Percentiles rank a stretch among this genome's conserved stretches.
Conservation (phyloP, 2,329 filamentous ascomycete genomes). For the Trichoderma oligosporum region DNA sequence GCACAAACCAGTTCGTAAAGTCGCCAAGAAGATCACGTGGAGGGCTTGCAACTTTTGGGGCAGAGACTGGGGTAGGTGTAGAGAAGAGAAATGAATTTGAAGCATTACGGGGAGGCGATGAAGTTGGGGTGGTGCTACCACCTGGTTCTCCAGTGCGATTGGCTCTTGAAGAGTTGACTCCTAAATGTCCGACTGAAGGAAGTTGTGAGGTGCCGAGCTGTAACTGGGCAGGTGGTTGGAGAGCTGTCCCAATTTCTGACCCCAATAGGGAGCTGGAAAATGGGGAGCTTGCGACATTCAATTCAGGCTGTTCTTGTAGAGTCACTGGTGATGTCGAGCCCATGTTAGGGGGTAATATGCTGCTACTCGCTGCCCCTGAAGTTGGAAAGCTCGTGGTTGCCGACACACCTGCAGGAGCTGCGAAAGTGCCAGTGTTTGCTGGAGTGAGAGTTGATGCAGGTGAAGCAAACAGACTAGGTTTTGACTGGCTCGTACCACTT, state of each 20-base stretch:
- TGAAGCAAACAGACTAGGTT: conserved; percentile 23
- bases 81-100: neutral
- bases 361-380: neutral
- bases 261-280: neutral
- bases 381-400: neutral
- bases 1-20: conserved; percentile 53
- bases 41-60: conserved; percentile 22
- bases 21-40: conserved; percentile 44
- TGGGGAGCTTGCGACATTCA: neutral
- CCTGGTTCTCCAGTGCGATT: neutral
- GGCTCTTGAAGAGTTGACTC: neutral
- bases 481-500: neutral
- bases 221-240: neutral
- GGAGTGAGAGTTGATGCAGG: conserved; percentile 1
- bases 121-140: conserved; percentile 15
- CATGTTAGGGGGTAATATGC: neutral
- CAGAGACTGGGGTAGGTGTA: conserved; percentile 13
- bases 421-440: neutral
- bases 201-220: neutral
- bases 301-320: neutral
- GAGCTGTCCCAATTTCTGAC: neutral
- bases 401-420: neutral
- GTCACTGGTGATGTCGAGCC: neutral
- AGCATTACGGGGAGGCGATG: conserved; percentile 3
- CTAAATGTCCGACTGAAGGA: neutral